A percentile compares a stretch with the other conserved stretches of the same genome.
Evolutionary conservation across 805 yeast species (phyloP).

Genomic region (Yarrowia porcina): DNA sequence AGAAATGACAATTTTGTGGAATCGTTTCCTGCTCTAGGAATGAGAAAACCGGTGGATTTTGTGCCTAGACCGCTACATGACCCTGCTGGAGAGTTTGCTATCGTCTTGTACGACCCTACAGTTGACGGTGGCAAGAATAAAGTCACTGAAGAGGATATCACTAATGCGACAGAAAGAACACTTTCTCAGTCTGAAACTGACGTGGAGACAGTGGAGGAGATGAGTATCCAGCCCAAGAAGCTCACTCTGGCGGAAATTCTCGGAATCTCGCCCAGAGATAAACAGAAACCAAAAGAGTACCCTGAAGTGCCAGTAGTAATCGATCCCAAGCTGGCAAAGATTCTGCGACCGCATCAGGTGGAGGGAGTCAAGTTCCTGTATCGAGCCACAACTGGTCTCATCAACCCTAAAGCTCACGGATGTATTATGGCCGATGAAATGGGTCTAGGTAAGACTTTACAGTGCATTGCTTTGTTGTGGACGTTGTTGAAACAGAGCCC

Average conservation of each 20-base stretch:
- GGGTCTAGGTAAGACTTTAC: slow-evolving; percentile 91
- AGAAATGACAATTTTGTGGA: neutral
- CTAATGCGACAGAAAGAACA: slow-evolving; percentile 30
- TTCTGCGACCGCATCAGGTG: slow-evolving; percentile 91
- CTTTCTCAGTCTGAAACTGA: slow-evolving; percentile 35
- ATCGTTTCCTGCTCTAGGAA: slow-evolving; percentile 68
- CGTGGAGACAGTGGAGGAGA: slow-evolving; percentile 36
- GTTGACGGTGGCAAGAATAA: slow-evolving; percentile 49
- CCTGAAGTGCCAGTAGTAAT: slow-evolving; percentile 94
- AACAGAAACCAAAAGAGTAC: slow-evolving; percentile 49
- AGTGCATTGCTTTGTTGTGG: slow-evolving; percentile 90
- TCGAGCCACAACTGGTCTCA: slow-evolving; percentile 82
- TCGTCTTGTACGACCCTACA: slow-evolving; percentile 92
- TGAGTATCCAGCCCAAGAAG: slow-evolving; percentile 31
- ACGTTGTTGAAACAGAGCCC: slow-evolving; percentile 87
- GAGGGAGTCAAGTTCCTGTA: slow-evolving; percentile 92
- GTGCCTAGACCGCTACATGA: slow-evolving; percentile 95
- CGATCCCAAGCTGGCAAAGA: slow-evolving; percentile 81
- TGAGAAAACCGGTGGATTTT: slow-evolving; percentile 57
- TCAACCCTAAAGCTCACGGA: slow-evolving; percentile 68
- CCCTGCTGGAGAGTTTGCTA: slow-evolving; percentile 89
- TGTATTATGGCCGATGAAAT: slow-evolving; percentile 98
- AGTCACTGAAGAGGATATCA: slow-evolving; percentile 32
- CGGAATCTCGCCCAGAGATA: slow-evolving; percentile 50
- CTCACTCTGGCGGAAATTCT: slow-evolving; percentile 69